phyloP scores from a whole-genome alignment of 768 basidiomycete species.

The Gloeopeniophorella convolvens region DNA sequence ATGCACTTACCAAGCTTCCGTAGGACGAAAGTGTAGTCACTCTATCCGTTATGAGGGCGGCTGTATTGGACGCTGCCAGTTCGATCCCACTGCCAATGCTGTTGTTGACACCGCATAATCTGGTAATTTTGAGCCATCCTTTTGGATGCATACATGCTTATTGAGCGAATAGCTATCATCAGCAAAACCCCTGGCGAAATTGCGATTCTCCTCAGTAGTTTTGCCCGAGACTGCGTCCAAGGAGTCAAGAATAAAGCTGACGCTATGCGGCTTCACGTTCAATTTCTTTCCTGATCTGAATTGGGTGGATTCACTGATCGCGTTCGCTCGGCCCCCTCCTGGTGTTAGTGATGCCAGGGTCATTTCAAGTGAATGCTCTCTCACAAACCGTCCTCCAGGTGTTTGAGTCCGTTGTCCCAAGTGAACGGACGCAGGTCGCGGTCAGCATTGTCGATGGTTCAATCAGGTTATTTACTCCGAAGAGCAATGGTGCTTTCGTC shows the following conservation, averaged over 20 bases:
- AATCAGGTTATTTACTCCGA: slow-evolving; percentile 50
- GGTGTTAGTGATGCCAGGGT: slow-evolving; percentile 51
- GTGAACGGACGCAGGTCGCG: slow-evolving; percentile 71
- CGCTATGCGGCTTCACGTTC: slow-evolving; percentile 57
- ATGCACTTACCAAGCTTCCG: neutral
- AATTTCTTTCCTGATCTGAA: slow-evolving; percentile 53
- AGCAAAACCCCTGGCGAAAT: slow-evolving; percentile 48
- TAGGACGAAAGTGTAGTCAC: slow-evolving; percentile 70
- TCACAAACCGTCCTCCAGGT: slow-evolving; percentile 40
- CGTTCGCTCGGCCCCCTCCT: slow-evolving; percentile 76
- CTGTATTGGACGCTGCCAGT: slow-evolving; percentile 42
- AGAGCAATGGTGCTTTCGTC: slow-evolving; percentile 58
- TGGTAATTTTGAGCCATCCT: slow-evolving; percentile 41
- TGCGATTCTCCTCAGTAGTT: slow-evolving; percentile 59
- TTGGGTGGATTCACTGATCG: slow-evolving; percentile 55
- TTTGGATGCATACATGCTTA: neutral
- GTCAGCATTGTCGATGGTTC: slow-evolving; percentile 63
- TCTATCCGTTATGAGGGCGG: slow-evolving; percentile 55
- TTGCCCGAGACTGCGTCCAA: slow-evolving; percentile 61
- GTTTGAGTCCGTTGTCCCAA: slow-evolving; percentile 91
- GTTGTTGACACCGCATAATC: slow-evolving; percentile 47
- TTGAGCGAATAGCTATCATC: slow-evolving; percentile 22
- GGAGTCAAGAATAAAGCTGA: slow-evolving; percentile 66
- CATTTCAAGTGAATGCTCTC: neutral
- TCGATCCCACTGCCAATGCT: slow-evolving; percentile 38